phyloP scores from a whole-genome alignment of 2,329 filamentous ascomycete genomes.

The Ceratocystis eucalypticola region DNA sequence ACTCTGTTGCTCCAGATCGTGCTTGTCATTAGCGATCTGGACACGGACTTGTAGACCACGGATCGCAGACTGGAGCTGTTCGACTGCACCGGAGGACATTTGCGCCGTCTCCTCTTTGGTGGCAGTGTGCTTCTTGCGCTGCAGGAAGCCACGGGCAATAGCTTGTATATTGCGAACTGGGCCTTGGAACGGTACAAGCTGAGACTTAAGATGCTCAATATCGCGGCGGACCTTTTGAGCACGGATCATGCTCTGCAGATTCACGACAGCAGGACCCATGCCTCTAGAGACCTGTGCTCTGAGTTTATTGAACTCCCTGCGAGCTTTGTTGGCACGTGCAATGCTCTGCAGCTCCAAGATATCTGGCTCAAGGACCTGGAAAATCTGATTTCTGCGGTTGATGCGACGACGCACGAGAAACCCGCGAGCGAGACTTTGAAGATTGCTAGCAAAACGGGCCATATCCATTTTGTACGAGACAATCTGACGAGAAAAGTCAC shows the following conservation, averaged over 20 bases:
- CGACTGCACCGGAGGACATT: slow-evolving; percentile 36
- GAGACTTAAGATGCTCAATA: slow-evolving; percentile 41
- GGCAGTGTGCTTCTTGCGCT: slow-evolving; percentile 42
- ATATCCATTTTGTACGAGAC: slow-evolving; percentile 70
- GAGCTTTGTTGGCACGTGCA: slow-evolving; percentile 12
- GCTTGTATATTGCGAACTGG: slow-evolving; percentile 54
- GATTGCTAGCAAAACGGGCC: slow-evolving; percentile 61
- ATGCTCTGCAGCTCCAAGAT: slow-evolving; percentile 65
- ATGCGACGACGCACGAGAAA: slow-evolving; percentile 55
- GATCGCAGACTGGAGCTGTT: slow-evolving; percentile 44
- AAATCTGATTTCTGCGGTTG: slow-evolving; percentile 49
- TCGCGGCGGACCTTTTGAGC: slow-evolving; percentile 50
- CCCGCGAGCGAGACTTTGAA: slow-evolving; percentile 70
- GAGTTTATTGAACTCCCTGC: slow-evolving; percentile 2
- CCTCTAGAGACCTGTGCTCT: slow-evolving; percentile 1
- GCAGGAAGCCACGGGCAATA: slow-evolving; percentile 51
- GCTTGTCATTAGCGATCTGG: slow-evolving; percentile 35
- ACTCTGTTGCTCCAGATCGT: slow-evolving; percentile 54
- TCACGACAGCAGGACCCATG: background rate
- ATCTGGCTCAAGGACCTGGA: slow-evolving; percentile 55
- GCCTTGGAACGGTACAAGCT: slow-evolving; percentile 48
- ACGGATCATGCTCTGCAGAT: slow-evolving; percentile 66
- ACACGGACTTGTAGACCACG: slow-evolving; percentile 48
- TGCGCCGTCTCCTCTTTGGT: slow-evolving; percentile 44
- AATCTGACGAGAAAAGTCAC: slow-evolving; percentile 75